A percentile compares a stretch with the other conserved stretches of the same genome.
phyloP scores from a whole-genome alignment of 805 yeast species.

The Pichia exigua region DNA sequence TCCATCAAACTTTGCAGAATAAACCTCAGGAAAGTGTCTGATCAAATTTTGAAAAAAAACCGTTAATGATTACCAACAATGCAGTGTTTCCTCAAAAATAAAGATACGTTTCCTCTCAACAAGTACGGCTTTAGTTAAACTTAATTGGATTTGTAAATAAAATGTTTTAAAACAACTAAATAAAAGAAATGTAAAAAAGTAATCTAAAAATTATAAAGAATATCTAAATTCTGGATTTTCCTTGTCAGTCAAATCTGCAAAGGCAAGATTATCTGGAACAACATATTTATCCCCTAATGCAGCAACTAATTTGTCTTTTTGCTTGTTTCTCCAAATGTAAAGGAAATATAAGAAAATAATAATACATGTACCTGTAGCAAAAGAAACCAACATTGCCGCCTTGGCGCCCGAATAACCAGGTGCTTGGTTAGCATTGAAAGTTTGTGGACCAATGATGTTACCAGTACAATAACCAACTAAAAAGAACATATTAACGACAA shows the following conservation, averaged over 20 bases:
- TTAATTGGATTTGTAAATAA: neutral
- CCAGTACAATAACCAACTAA: conserved; percentile 48
- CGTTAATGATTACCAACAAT: too few species aligned
- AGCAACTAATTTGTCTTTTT: conserved; percentile 3
- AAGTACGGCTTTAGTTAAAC: too few species aligned
- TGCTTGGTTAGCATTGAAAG: conserved; percentile 36
- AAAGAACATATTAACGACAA: conserved; percentile 36
- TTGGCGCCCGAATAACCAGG: conserved; percentile 25
- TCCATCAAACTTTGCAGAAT: too few species aligned
- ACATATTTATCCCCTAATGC: conserved; percentile 10
- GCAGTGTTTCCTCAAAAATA: too few species aligned
- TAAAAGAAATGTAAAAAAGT: neutral
- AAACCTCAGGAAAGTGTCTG: too few species aligned
- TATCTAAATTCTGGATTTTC: conserved; percentile 12
- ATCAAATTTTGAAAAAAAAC: too few species aligned
- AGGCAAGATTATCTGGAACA: conserved; percentile 10
- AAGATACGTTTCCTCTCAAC: too few species aligned
- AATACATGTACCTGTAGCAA: conserved; percentile 5
- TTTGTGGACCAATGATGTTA: conserved; percentile 48
- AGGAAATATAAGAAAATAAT: conserved; percentile 5
- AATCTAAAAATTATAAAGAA: neutral
- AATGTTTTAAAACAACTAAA: neutral
- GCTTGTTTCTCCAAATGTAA: conserved; percentile 6
- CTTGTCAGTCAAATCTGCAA: conserved; percentile 12
- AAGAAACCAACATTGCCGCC: conserved; percentile 13